Percentiles rank a stretch among this genome's conserved stretches.
Evolutionary conservation across 305 asterid genomes (phyloP).

Genomic region (Rubia peregrina): DNA sequence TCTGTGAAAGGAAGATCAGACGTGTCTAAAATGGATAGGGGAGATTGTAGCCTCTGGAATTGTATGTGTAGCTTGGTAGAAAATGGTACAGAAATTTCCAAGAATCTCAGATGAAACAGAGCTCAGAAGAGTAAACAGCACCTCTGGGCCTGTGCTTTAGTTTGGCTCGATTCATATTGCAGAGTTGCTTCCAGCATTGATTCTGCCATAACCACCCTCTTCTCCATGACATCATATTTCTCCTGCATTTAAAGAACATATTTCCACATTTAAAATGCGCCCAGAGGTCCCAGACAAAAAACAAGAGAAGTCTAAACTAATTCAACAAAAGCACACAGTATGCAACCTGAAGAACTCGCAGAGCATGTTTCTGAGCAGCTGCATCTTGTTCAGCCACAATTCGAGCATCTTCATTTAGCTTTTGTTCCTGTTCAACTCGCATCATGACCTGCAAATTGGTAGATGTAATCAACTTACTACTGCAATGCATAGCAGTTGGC

Average conservation of each 20-base stretch:
- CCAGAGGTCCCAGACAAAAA: too few relatives aligned
- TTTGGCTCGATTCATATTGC: conserved; percentile 82
- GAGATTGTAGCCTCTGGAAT: too few relatives aligned
- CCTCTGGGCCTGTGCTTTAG: conserved; percentile 66
- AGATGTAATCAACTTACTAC: conserved; percentile 14
- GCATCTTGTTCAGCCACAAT: conserved; percentile 70
- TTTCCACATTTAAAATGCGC: not conserved
- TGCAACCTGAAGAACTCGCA: conserved; percentile 58
- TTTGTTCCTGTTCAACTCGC: conserved; percentile 92
- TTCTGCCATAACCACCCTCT: conserved; percentile 87
- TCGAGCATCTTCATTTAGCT: conserved; percentile 75
- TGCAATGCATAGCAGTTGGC: not conserved
- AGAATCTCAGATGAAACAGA: not conserved
- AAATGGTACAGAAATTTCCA: too few relatives aligned
- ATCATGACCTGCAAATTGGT: conserved; percentile 53
- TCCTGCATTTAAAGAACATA: conserved; percentile 34
- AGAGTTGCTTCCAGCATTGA: conserved; percentile 87
- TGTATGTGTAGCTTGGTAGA: too few relatives aligned
- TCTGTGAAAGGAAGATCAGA: not conserved
- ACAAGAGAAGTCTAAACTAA: not conserved
- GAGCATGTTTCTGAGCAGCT: conserved; percentile 54
- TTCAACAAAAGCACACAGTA: not conserved
- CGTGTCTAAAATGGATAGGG: too few relatives aligned
- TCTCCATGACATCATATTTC: conserved; percentile 70
- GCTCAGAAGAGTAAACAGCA: conserved; percentile 8